Base-by-base conservation (phyloP, 164 flowering plant genomes). In the Euptelea pleiosperma region DNA sequence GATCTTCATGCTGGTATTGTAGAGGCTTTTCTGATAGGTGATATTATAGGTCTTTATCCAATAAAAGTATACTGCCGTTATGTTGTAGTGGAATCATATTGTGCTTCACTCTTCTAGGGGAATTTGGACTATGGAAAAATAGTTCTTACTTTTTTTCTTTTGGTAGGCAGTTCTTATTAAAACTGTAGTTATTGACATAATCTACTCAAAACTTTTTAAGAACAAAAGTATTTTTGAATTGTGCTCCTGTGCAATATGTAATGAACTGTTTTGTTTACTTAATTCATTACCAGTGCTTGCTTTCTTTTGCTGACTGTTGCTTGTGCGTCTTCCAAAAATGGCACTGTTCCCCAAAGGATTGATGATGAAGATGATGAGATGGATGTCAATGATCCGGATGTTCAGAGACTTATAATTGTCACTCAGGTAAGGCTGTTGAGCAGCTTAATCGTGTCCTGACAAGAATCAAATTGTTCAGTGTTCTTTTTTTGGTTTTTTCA, bases 341-440 rank as follows among this genome's bases (percentile, higher is more conserved):
- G 25, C 16, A 29, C 28, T 44, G 15, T 25, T 36, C 35, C 18
- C 21, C 2, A 51, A 46, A 81, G 96, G 80, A 72, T 73, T 70
- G 93, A 83, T 62, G 93, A 87, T 22, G 98, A 92, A 56, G 91
- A 86, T 44, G 90, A 93, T 66, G 96, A 81, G 60, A 77, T 75
- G 40, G 70, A 62, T 64, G 82, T 68, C 61, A 71, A 72, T 73
- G 94, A 87, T 66, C 84, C 82, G 46, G 93, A 83, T 74, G 83
- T 92, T 49, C 87, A 89, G 69, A 84, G 80, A 68, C 96, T 93
- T 69, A 75, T 89, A 39, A 87, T 93, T 70, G 96, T 93, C 29
- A 93, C 98, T 56, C 97, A 83, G 91, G 98, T 89, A 75, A 62
- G 57, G 37, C 30, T 16, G 2, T 37, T 16, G 3, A 24, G 5